Base-by-base conservation (phyloP, 1,284 basidiomycete species). In the Laetiporus sulphureus region DNA sequence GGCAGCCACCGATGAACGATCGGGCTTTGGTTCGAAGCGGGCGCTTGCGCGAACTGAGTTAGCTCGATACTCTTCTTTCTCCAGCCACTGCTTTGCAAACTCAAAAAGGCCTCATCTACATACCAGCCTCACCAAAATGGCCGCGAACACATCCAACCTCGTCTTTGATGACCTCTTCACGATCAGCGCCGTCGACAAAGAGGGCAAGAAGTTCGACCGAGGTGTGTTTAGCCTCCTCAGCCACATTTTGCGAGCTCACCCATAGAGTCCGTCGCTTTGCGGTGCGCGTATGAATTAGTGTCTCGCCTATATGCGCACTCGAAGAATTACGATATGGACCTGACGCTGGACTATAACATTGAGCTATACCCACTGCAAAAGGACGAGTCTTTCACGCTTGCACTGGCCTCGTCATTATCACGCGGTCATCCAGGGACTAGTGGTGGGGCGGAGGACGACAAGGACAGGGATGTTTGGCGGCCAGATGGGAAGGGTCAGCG, bases 181-280 rank as follows among this genome's bases (percentile, higher is more conserved):
- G 5, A 84, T 94, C 46, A 75, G 76, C 51, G 82, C 68, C 21
- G 89, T 95, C 38, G 89, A 96, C 71, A 83, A 82, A 60, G 91
- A 95, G 60, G 95, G 96, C 41, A 96, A 90, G 71, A 97, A 95
- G 65, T 97, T 96, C 55, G 94, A 97, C 65, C 73, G 94, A 83
- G 94, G 94, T 94, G 48, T 36, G 72, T 57, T 25, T 32, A 40
- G 33, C 24, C 25, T 19, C 16, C 13, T 32, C 10, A 35, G 32
- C 41, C 38, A 34, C 29, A 13, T 10, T 0, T 24, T 31, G 15
- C 36, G 11, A 13, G 24, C 18, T 32, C 29, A 12, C 19, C 12
- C 29, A 23, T 20, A n/a, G 22, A 31, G 24, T 15, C 23, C 32
- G 40, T 22, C 39, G 12, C 31, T 5, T 35, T 12, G 25, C n/a